phyloP scores from a whole-genome alignment of 2,329 filamentous ascomycete genomes.

The Capronia epimyces region DNA sequence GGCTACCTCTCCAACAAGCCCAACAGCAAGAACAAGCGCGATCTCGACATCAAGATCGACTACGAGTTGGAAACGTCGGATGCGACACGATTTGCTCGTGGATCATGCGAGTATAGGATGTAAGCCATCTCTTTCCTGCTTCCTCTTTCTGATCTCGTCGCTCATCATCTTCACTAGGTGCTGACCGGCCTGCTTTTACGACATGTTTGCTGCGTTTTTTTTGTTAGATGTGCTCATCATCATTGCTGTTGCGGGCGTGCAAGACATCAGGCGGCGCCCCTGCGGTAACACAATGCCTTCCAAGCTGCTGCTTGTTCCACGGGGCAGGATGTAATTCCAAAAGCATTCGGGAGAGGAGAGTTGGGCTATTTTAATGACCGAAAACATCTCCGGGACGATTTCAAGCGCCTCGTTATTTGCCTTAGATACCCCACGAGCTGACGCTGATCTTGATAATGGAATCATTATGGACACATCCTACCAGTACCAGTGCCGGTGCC shows the following conservation, averaged over 20 bases:
- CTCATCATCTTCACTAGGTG: constrained; percentile 12
- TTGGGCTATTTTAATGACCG: constrained; percentile 26
- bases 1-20: constrained; percentile 76
- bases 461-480: constrained; percentile 13
- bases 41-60: constrained; percentile 82
- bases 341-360: not conserved
- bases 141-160: not conserved
- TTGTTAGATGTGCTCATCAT: not conserved
- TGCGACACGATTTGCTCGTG: constrained; percentile 60
- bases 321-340: not conserved
- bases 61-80: constrained; percentile 79
- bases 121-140: constrained; percentile 2
- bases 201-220: not conserved
- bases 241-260: constrained; percentile 21
- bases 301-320: not conserved
- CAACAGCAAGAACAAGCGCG: constrained; percentile 88
- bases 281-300: too few relatives aligned
- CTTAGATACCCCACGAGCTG: constrained; percentile 48
- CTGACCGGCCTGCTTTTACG: constrained; percentile 9
- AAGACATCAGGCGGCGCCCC: too few relatives aligned
- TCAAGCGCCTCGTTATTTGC: constrained; percentile 45
- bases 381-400: constrained; percentile 28
- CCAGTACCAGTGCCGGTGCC: too few relatives aligned
- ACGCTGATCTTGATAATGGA: constrained; percentile 42
- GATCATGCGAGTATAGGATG: constrained; percentile 73